Evolutionary conservation across 2,329 filamentous ascomycete species (phyloP), one percentile per base, ranked within the genome.

Genomic region (Torrubiellomyces zombiae): DNA sequence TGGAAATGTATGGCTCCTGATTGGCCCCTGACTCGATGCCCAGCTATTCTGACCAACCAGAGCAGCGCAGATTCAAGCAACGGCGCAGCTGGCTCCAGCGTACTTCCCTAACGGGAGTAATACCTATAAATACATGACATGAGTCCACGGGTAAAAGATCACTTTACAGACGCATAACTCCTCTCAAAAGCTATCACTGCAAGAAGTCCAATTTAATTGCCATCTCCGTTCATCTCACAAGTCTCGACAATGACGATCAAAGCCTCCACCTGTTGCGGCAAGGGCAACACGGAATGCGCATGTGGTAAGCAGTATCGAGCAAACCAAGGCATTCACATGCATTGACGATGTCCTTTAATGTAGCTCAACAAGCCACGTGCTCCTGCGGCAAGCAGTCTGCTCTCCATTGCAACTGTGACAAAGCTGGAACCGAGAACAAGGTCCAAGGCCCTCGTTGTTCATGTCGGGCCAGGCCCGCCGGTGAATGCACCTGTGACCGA

Each of bases 311-410:
- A 28, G 27, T 19, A 12, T 8, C 12, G 7, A 2, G 4, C 7
- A 6, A 2, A 14, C n/a, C 19, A 3, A 5, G 9, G 10, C 23
- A 16, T 8, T 14, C 3, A 14, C 7, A 13, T 11, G 25, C 24
- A 25, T 23, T 14, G 10, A 10, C 20, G 14, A 21, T 20, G 20
- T 23, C 8, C 15, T 8, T 16, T 4, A 9, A 8, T 16, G 21
- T 37, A 69, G 70, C 69, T 38, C 51, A 68, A 40, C 62, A 75
- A 51, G 71, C 71, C 7, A 75, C 62, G 31, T 93, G 83, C 69
- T 91, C 81, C 10, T 95, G 86, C 50, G 86, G 86, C 45, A 73
- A 93, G 60, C 67, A 89, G 48, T 69, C 73, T 4, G 86, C 86
- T 24, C 70, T 93, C 24, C 64, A 85, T 49, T 95, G 86, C 68